phyloP scores from a whole-genome alignment of 2,329 filamentous ascomycete genomes.

The Trichoderma simmonsii region DNA sequence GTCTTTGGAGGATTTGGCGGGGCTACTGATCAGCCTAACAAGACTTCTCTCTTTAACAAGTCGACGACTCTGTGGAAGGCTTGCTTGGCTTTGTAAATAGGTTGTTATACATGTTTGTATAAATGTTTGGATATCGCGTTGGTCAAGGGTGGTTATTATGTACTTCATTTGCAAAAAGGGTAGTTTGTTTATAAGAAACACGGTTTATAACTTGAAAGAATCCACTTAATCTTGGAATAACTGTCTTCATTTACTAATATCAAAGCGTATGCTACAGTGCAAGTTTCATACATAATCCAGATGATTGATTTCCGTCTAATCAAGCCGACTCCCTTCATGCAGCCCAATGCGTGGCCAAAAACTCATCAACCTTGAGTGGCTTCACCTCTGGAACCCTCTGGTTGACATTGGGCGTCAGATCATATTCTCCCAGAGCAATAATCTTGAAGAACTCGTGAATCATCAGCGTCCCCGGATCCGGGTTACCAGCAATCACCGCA shows the following conservation, averaged over 20 bases:
- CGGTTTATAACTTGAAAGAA: background rate
- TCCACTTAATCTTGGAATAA: background rate
- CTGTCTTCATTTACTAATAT: background rate
- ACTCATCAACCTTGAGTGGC: background rate
- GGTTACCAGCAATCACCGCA: background rate
- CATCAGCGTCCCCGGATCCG: background rate
- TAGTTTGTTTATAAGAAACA: background rate
- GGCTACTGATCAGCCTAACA: background rate
- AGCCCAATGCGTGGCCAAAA: conserved; percentile 9
- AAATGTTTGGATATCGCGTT: background rate
- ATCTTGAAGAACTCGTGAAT: background rate
- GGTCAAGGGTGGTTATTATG: background rate
- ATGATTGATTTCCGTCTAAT: background rate
- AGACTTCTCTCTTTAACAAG: conserved; percentile 2
- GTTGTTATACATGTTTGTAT: background rate
- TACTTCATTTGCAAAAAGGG: background rate
- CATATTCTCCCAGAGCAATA: background rate
- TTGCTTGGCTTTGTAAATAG: background rate
- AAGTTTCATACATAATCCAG: background rate
- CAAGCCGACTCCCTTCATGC: background rate
- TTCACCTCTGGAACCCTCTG: background rate
- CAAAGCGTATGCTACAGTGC: background rate
- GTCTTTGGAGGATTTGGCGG: conserved; percentile 8
- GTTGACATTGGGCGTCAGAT: background rate
- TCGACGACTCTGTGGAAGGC: background rate